A percentile compares a stretch with the other conserved stretches of the same genome.
Evolutionary conservation across 306 rosid genomes (phyloP).

Genomic region (Arachis hypogaea): DNA sequence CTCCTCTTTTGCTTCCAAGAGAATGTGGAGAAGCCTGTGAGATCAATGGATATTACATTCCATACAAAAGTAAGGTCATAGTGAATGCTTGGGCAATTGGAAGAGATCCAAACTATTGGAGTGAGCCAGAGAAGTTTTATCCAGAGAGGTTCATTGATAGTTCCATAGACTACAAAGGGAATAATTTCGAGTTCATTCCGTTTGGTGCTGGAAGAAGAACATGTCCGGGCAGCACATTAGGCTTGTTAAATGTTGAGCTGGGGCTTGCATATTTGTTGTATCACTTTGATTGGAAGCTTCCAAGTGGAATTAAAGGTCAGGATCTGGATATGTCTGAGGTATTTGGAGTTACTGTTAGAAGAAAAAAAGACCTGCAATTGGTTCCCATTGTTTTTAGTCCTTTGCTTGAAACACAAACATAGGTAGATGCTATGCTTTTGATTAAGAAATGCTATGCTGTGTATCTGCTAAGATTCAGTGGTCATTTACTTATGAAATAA

Average conservation of each 20-base stretch:
- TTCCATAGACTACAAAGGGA: neutral
- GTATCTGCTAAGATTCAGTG: too few relatives aligned
- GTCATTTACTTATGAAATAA: neutral
- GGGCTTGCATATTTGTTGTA: neutral
- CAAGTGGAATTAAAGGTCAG: neutral
- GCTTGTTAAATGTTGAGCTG: neutral
- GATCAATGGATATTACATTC: neutral
- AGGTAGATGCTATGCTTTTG: neutral
- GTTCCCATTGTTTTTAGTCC: neutral
- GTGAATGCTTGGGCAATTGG: slow-evolving; percentile 1
- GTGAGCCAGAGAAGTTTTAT: neutral
- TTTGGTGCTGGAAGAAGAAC: neutral
- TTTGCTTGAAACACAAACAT: too few relatives aligned
- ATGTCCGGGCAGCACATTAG: neutral
- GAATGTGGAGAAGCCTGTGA: neutral
- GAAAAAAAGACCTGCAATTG: neutral
- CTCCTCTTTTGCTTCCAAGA: neutral
- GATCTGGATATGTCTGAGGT: neutral
- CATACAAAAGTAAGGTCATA: neutral
- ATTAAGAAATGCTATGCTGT: neutral
- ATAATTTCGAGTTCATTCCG: neutral
- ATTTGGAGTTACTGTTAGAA: neutral
- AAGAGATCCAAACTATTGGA: neutral
- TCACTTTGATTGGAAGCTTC: neutral
- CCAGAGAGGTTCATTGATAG: neutral